Conservation (phyloP, 1,139 yeast species). For the Fermentozyma sake region DNA sequence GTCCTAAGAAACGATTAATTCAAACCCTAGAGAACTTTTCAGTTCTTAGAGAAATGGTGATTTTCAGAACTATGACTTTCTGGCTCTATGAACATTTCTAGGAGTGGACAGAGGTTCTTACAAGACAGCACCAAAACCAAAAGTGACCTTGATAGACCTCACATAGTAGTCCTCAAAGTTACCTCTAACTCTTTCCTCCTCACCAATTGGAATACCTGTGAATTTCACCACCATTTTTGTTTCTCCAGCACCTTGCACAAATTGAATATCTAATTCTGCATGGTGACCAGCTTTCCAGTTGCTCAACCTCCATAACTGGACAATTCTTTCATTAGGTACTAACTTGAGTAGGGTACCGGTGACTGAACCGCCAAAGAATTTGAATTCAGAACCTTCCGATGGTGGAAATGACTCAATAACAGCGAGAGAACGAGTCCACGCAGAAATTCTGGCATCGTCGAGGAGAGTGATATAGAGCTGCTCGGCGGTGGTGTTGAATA, state of each 20-base stretch:
- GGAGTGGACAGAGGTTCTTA: too few species aligned
- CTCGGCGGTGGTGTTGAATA: conserved; percentile 83
- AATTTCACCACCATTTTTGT: conserved; percentile 77
- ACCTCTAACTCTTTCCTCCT: conserved; percentile 80
- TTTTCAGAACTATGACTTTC: neutral
- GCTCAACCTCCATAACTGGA: conserved; percentile 78
- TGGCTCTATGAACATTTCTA: too few species aligned
- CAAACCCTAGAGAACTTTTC: too few species aligned
- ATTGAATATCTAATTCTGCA: conserved; percentile 61
- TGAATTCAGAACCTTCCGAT: conserved; percentile 57
- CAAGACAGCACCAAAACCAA: conserved; percentile 88
- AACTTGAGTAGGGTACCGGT: conserved; percentile 63
- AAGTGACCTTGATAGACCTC: conserved; percentile 80
- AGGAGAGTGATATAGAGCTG: conserved; percentile 74
- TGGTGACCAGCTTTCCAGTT: conserved; percentile 86
- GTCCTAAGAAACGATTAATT: too few species aligned
- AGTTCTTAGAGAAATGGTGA: too few species aligned
- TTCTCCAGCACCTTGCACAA: conserved; percentile 76
- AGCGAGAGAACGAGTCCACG: conserved; percentile 86
- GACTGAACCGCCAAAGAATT: conserved; percentile 86
- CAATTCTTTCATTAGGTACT: conserved; percentile 53
- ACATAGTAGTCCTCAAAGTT: conserved; percentile 90
- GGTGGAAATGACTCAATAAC: conserved; percentile 49
- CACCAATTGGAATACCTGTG: conserved; percentile 95
- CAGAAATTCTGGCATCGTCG: conserved; percentile 72